phyloP scores from a whole-genome alignment of 192 early-diverging fungal species.

The Rhizoclosmatium sp. region DNA sequence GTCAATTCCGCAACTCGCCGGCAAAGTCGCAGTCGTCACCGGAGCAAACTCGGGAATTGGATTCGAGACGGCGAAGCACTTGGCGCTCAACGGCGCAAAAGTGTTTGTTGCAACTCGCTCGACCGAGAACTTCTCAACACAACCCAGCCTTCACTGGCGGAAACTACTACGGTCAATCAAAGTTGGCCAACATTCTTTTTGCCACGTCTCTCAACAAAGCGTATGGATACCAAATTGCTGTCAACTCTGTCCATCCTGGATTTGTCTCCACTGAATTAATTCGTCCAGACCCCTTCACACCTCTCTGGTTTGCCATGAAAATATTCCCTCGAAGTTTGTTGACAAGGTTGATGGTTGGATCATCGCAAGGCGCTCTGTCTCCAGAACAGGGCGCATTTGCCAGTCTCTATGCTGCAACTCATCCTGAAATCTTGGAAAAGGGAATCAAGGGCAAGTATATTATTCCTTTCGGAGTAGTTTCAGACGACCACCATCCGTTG shows the following conservation, averaged over 20 bases:
- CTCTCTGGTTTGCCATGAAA: not conserved
- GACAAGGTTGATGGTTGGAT: too few species aligned
- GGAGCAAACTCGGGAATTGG: constrained; percentile 49
- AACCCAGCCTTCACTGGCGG: not conserved
- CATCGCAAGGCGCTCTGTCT: not conserved
- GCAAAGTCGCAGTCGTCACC: constrained; percentile 40
- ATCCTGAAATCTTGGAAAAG: not conserved
- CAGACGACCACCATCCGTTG: not conserved
- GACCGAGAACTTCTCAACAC: not conserved
- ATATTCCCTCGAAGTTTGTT: not conserved
- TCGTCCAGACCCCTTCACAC: not conserved
- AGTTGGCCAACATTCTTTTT: constrained; percentile 56
- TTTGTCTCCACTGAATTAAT: not conserved
- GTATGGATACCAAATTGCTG: not conserved
- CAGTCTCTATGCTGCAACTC: not conserved
- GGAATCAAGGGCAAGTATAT: not conserved
- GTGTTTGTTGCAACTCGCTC: constrained; percentile 35
- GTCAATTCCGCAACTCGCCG: constrained; percentile 31
- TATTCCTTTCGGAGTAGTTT: not conserved
- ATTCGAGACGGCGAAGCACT: constrained; percentile 30
- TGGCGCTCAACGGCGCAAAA: constrained; percentile 31
- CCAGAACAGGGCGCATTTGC: not conserved
- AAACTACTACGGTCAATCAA: constrained; percentile 54
- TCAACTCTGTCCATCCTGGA: not conserved
- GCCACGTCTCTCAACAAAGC: not conserved